phyloP scores from a whole-genome alignment of 2,329 filamentous ascomycete genomes.

The Pseudomassariella vexata region DNA sequence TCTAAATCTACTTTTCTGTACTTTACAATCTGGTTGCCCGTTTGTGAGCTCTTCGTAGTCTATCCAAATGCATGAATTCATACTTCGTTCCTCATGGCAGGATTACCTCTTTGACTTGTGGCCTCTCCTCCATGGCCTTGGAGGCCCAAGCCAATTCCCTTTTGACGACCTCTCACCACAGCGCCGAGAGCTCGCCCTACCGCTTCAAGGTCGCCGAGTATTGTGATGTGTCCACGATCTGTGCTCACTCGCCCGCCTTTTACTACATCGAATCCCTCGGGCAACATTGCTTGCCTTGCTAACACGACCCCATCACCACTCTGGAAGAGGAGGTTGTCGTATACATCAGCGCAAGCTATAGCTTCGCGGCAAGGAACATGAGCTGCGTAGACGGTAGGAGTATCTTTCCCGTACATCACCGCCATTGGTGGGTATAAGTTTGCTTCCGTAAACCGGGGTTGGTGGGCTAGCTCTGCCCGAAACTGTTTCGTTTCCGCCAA shows the following conservation, averaged over 20 bases:
- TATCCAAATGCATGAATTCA: no score
- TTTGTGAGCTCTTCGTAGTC: no score
- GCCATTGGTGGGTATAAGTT: slow-evolving; percentile 79
- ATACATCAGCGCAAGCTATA: slow-evolving; percentile 71
- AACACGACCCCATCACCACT: slow-evolving; percentile 87
- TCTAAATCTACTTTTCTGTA: no score
- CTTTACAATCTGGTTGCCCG: no score
- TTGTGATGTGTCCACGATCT: slow-evolving; percentile 79
- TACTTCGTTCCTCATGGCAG: no score
- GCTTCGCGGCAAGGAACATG: slow-evolving; percentile 66
- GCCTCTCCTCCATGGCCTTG: no score
- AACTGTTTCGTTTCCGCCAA: slow-evolving; percentile 68
- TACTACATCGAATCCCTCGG: slow-evolving; percentile 69
- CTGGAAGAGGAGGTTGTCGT: slow-evolving; percentile 82
- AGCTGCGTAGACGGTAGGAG: slow-evolving; percentile 79
- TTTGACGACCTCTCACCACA: slow-evolving; percentile 58
- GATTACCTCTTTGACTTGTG: no score
- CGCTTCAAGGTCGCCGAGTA: slow-evolving; percentile 78
- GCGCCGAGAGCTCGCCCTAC: slow-evolving; percentile 70
- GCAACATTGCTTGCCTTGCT: slow-evolving; percentile 79
- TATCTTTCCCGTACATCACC: slow-evolving; percentile 80
- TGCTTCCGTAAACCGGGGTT: slow-evolving; percentile 47
- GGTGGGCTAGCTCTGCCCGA: slow-evolving; percentile 66
- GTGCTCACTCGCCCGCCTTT: slow-evolving; percentile 70
- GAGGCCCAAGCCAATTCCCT: slow-evolving; percentile 71